Base-by-base conservation (phyloP, 192 early-diverging fungal species). In the Entomortierella parvispora region DNA sequence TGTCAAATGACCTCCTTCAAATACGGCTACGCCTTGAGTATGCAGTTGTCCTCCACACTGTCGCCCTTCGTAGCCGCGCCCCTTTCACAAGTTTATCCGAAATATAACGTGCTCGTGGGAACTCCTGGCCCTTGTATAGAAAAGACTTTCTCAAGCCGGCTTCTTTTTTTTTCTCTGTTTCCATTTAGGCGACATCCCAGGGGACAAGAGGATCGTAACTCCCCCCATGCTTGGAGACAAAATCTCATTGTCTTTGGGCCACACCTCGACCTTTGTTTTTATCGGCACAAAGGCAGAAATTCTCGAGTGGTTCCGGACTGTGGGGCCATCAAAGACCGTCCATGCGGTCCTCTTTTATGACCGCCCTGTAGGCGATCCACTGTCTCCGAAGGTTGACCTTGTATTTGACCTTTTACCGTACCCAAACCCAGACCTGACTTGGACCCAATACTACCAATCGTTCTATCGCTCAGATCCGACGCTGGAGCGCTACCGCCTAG, bases 321-420 rank as follows among this genome's bases (percentile, higher is more conserved):
- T 57, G 29, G 82, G 68, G 47, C 77, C 60, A 12, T 55, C 34
- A 33, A 70, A 71, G 15, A 55, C 50, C 20, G 59, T 71, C 3
- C 61, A 65, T 6, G 65, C 69, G 1, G 46, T 75, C 10, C 62
- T 85, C 59, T 67, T 74, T 23, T 34, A 67, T 40, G 70, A 69
- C 25, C 68, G 75, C 15, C 84, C 71, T 2, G 28, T 25, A 2
- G 50, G 60, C 31, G 69, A 68, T 18, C 72, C 80, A 20, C 56
- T 77, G 7, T 3, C 51, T 9, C 75, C 70, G 6, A 52, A 74
- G 50, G 61, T 62, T 4, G 84, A 83, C 53, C 34, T 85, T 10
- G 84, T 85, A 52, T 81, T 85, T 65, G 84, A 85, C 60, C 68
- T 85, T 14, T 34, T 85, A 23, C 46, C 71, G 22, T 64, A 66